These are phyloP conservation scores for Argentina anserina DNA, from an alignment of 306 rosid genomes.

Conservation along the genomic window DNA sequence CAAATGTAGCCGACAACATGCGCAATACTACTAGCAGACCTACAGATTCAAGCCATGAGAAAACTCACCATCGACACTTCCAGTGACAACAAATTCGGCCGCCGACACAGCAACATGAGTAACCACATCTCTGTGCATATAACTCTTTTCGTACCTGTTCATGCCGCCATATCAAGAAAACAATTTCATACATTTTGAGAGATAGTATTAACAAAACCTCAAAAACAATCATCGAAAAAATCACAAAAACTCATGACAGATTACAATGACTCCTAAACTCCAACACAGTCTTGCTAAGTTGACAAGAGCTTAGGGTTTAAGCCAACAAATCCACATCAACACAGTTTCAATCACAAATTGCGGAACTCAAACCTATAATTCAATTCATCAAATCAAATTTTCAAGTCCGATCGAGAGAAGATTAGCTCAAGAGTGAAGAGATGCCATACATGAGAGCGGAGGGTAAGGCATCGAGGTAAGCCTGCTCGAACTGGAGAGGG, in stretches of 20 bases:
- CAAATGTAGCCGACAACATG: neutral
- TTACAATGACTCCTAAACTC: neutral
- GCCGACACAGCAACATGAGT: constrained; percentile 88
- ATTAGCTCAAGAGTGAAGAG: neutral
- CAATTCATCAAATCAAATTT: neutral
- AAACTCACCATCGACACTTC: constrained; percentile 78
- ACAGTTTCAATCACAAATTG: neutral
- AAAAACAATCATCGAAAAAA: neutral
- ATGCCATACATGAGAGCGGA: constrained; percentile 68
- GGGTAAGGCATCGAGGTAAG: constrained; percentile 87
- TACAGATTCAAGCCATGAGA: neutral
- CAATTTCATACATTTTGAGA: neutral
- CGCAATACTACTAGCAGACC: neutral
- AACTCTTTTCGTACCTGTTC: constrained; percentile 94
- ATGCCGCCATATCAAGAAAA: neutral
- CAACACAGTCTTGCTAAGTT: neutral
- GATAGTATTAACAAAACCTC: neutral
- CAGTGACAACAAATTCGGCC: constrained; percentile 88
- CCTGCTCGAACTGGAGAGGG: constrained; percentile 94
- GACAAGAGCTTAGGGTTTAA: neutral
- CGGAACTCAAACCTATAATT: neutral
- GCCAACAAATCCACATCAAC: neutral
- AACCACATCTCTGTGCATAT: constrained; percentile 95
- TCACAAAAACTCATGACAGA: neutral
- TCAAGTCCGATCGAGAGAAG: neutral